phyloP scores from a whole-genome alignment of 257 asterid genomes.

The Misopates orontium region DNA sequence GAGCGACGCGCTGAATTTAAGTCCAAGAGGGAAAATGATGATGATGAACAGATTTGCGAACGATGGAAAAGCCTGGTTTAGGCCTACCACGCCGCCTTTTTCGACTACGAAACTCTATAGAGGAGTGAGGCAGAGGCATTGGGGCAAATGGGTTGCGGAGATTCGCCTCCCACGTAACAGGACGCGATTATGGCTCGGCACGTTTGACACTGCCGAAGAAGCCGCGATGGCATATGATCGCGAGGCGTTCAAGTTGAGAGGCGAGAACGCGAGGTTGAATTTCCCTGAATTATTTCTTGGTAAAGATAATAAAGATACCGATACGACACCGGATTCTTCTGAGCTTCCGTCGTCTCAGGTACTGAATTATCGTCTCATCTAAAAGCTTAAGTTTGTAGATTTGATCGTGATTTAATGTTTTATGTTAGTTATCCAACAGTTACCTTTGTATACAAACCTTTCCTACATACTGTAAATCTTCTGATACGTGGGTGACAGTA shows the following conservation, averaged over 20 bases:
- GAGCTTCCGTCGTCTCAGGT: too few species aligned
- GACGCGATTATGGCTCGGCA: conserved; percentile 95
- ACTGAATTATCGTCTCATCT: too few species aligned
- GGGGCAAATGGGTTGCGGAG: conserved; percentile 99
- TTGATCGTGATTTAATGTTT: too few species aligned
- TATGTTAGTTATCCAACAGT: too few species aligned
- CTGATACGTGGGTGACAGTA: too few species aligned
- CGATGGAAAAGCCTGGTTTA: conserved; percentile 25
- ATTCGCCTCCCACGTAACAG: conserved; percentile 88
- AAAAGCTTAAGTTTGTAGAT: too few species aligned
- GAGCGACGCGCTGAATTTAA: conserved; percentile 72
- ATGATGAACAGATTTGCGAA: conserved; percentile 62
- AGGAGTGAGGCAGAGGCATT: conserved; percentile 93
- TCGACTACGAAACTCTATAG: conserved; percentile 70
- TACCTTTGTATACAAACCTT: too few species aligned
- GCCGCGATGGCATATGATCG: conserved; percentile 95
- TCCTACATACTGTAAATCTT: too few species aligned
- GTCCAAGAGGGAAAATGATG: conserved; percentile 81
- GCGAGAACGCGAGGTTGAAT: conserved; percentile 83
- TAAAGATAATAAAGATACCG: conserved; percentile 31
- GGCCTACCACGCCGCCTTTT: conserved; percentile 51
- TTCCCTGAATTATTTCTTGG: conserved; percentile 78
- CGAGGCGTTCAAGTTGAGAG: conserved; percentile 80
- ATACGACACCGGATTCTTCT: not conserved
- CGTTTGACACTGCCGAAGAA: conserved; percentile 90